Evolutionary conservation across 495 filamentous ascomycete species (phyloP), one percentile per base, ranked within the genome.

Genomic region (Jackrogersella multiformis): DNA sequence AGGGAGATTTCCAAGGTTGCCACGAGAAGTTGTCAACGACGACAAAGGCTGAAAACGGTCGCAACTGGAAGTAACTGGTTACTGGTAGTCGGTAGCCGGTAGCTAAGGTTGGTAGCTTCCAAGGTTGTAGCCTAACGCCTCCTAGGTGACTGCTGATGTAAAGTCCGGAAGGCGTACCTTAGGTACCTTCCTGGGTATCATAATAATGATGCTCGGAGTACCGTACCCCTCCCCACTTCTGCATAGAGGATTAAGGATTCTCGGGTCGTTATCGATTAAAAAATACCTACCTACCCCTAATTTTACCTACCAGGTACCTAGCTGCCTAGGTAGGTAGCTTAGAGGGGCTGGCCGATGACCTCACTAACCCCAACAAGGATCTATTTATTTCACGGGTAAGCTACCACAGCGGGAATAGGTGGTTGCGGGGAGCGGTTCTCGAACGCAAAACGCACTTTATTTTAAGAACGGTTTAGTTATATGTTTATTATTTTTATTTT

Each of bases 181-280:
- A n/a, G n/a, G n/a, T n/a, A n/a, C n/a, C n/a, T n/a, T n/a, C n/a
- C 24, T 64, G 56, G 28, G 23, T 39, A 45, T n/a, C 32, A 57
- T 38, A 54, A 35, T 63, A 21, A 58, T 60, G n/a, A n/a, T n/a
- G n/a, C n/a, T n/a, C n/a, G n/a, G n/a, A n/a, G n/a, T n/a, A n/a
- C n/a, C n/a, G 54, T 59, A 57, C 66, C 61, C 61, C 66, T 64
- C 66, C 58, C 66, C 66, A 61, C 66, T 51, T 30, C 18, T 21
- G 34, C 38, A 18, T 6, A 5, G 8, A 18, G n/a, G 15, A 20
- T 23, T 21, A 21, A 28, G 56, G 49, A 52, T 44, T 69, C 26
- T 65, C 61, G 66, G 66, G 61, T 34, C 26, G 66, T 45, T 69
- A 69, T 69, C 66, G 66, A 69, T 69, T 61, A 69, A 8, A 42